A percentile compares a stretch with the other conserved stretches of the same genome.
Conservation (phyloP, 1,139 yeast species). For the Debaryomyces udenii region DNA sequence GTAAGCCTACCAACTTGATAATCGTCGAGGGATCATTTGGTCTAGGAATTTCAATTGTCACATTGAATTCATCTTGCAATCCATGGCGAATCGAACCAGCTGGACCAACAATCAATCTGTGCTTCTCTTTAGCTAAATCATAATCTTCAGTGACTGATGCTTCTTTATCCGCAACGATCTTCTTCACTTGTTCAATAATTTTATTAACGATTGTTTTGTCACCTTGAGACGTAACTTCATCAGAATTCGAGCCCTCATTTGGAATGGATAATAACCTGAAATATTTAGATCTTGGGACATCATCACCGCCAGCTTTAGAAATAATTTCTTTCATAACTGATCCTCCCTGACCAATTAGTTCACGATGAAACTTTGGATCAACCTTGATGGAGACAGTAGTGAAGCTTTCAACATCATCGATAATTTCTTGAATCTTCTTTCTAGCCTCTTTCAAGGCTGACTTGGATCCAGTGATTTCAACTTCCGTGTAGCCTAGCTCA, state of each 20-base stretch:
- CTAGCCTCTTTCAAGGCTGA: slow-evolving; percentile 78
- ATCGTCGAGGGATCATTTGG: slow-evolving; percentile 49
- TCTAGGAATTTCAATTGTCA: slow-evolving; percentile 70
- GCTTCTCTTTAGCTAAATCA: slow-evolving; percentile 73
- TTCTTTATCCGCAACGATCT: slow-evolving; percentile 67
- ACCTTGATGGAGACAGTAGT: slow-evolving; percentile 66
- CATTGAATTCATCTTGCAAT: slow-evolving; percentile 70
- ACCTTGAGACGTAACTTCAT: slow-evolving; percentile 70
- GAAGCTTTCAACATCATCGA: slow-evolving; percentile 68
- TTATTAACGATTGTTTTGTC: slow-evolving; percentile 73
- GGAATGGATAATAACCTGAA: slow-evolving; percentile 75
- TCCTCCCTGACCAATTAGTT: slow-evolving; percentile 83
- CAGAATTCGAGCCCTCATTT: slow-evolving; percentile 64
- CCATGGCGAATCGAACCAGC: slow-evolving; percentile 76
- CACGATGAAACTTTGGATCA: slow-evolving; percentile 77
- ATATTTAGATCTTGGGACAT: slow-evolving; percentile 46
- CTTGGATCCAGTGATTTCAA: slow-evolving; percentile 80
- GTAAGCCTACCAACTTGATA: slow-evolving; percentile 58
- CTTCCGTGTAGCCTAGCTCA: slow-evolving; percentile 50
- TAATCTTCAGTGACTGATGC: slow-evolving; percentile 59
- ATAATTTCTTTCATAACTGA: slow-evolving; percentile 74
- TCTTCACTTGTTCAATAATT: slow-evolving; percentile 65
- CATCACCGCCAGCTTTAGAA: slow-evolving; percentile 77
- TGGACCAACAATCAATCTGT: slow-evolving; percentile 79
- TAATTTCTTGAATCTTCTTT: slow-evolving; percentile 61